Base-by-base conservation (phyloP, 495 filamentous ascomycete genomes). In the Lasiosphaeria ovina region DNA sequence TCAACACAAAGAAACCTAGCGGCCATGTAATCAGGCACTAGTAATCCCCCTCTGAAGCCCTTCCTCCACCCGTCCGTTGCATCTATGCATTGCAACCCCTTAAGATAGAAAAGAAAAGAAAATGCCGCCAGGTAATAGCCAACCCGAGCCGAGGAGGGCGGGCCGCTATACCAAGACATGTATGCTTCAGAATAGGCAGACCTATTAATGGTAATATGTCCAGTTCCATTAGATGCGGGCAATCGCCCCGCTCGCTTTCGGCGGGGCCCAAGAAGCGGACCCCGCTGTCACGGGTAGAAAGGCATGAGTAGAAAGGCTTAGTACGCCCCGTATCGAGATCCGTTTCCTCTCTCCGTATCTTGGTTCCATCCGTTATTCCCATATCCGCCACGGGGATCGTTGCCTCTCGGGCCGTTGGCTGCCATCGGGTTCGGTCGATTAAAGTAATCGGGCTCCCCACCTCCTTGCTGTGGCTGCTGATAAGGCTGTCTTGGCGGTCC, bases 291-390 rank as follows among this genome's bases (percentile, higher is more conserved):
- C 24, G 31, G 3, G 16, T 14, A n/a, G 8, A 24, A n/a, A 14
- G 17, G 7, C 11, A n/a, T n/a, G 31, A 50, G 16, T 14, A n/a
- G 8, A 24, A n/a, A 14, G 17, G 7, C 11, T 8, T 11, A 34
- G 34, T 11, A 38, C 40, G 24, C 16, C 49, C 49, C 65, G 32
- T 68, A 65, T 54, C 66, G 33, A 33, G 62, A 54, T 35, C 59
- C 65, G n/a, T 54, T 60, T 35, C 65, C 72, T 60, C 69, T 61
- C 49, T 75, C 73, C 12, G 74, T 47, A 51, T 74, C 72, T 47
- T 64, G 57, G 40, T 69, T 70, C 61, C 72, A 77, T 35, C 71
- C 69, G 50, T 71, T 74, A 36, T 54, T 62, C 33, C 68, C 69
- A 51, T 71, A 69, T 4, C 66, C 60, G 17, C 62, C 58, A 55